phyloP scores from a whole-genome alignment of 352 stramenopile genomes.

The Pythium dissimile region DNA sequence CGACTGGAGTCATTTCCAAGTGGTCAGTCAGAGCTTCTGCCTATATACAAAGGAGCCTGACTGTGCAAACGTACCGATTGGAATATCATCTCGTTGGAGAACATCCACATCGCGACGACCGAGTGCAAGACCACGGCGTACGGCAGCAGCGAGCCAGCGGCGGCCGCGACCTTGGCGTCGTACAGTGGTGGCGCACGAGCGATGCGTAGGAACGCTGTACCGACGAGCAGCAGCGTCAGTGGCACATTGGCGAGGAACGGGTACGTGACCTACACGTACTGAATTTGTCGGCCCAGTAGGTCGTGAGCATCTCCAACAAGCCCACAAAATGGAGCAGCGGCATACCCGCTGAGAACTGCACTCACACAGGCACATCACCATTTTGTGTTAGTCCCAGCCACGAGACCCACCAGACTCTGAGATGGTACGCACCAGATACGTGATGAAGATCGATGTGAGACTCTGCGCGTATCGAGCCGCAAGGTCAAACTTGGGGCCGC shows the following conservation, averaged over 20 bases:
- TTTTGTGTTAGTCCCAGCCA: not conserved
- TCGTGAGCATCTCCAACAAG: constrained; percentile 68
- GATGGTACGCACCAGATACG: constrained; percentile 45
- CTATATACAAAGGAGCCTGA: not conserved
- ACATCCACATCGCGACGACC: constrained; percentile 82
- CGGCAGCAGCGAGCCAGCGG: constrained; percentile 55
- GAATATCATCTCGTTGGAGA: constrained; percentile 84
- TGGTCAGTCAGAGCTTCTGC: not conserved
- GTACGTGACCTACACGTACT: constrained; percentile 35
- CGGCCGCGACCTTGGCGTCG: constrained; percentile 59
- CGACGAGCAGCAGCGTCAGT: not conserved
- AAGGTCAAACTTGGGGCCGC: constrained; percentile 75
- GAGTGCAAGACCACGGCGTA: constrained; percentile 76
- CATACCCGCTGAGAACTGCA: constrained; percentile 80
- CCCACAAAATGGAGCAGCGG: constrained; percentile 73
- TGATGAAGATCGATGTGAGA: constrained; percentile 82
- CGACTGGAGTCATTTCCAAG: not conserved
- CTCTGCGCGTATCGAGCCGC: constrained; percentile 66
- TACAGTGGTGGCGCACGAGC: constrained; percentile 66
- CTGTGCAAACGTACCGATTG: constrained; percentile 33
- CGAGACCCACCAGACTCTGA: not conserved
- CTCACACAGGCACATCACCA: not conserved
- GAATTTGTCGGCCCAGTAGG: constrained; percentile 87
- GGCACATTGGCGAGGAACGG: not conserved
- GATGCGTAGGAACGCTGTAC: constrained; percentile 63